phyloP scores from a whole-genome alignment of 163 green algal species.

The Volvox carteri region DNA sequence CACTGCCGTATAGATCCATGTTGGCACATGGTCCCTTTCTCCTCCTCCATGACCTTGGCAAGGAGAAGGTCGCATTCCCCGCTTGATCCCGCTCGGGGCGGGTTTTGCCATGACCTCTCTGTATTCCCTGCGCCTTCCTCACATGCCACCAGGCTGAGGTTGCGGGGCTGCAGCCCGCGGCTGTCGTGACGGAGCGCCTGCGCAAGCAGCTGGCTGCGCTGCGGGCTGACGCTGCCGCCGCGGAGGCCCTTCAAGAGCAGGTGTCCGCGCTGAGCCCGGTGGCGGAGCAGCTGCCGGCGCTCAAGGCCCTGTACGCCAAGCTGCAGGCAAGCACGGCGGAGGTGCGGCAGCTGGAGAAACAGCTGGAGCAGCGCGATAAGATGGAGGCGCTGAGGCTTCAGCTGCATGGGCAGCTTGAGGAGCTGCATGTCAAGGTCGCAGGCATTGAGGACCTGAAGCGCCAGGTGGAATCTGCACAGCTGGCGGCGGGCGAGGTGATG shows the following conservation, averaged over 20 bases:
- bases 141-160: slow-evolving; percentile 27
- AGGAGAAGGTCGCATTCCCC: too few species aligned
- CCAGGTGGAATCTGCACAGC: slow-evolving; percentile 43
- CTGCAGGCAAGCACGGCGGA: slow-evolving; percentile 53
- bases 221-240: slow-evolving; percentile 41
- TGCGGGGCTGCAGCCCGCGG: slow-evolving; percentile 52
- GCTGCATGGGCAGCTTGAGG: slow-evolving; percentile 55
- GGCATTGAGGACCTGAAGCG: slow-evolving; percentile 51
- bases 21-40: too few species aligned
- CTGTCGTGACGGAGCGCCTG: slow-evolving; percentile 53
- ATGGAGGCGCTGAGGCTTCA: slow-evolving; percentile 43
- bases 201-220: slow-evolving; percentile 52
- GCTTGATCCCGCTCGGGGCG: too few species aligned
- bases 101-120: too few species aligned
- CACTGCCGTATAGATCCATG: too few species aligned
- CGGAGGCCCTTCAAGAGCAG: slow-evolving; percentile 53
- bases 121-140: too few species aligned
- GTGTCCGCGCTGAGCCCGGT: slow-evolving; percentile 42
- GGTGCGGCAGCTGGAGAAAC: slow-evolving; percentile 54
- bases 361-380: slow-evolving; percentile 52
- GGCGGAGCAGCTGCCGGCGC: slow-evolving; percentile 52
- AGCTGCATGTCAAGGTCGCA: slow-evolving; percentile 29
- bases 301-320: slow-evolving; percentile 53
- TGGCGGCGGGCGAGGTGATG: slow-evolving; percentile 34
- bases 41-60: too few species aligned